phyloP scores from a whole-genome alignment of 2,329 filamentous ascomycete species.

The Xylaria polymorpha region DNA sequence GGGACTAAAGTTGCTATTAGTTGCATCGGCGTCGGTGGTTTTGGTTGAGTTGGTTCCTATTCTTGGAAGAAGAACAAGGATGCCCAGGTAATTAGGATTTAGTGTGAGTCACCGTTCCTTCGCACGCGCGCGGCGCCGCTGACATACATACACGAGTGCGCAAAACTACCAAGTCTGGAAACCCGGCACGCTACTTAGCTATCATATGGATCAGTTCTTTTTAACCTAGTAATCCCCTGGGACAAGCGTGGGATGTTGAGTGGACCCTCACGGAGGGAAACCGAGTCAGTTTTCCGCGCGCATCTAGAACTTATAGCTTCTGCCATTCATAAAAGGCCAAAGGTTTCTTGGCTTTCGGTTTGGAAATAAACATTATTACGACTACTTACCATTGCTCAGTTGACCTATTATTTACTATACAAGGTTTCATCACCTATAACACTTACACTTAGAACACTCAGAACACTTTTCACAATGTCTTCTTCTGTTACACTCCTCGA shows the following conservation, averaged over 20 bases:
- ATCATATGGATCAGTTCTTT: not conserved
- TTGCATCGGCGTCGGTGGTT: too few relatives aligned
- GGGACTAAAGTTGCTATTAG: too few relatives aligned
- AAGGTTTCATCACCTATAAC: too few relatives aligned
- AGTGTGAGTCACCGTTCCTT: not conserved
- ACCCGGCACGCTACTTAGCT: not conserved
- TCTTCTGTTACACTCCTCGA: conserved; percentile 18
- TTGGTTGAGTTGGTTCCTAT: too few relatives aligned
- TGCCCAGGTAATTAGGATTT: too few relatives aligned
- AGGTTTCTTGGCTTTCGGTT: not conserved
- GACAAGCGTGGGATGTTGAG: not conserved
- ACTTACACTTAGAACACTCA: too few relatives aligned
- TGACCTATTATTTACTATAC: not conserved
- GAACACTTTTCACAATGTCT: conserved; percentile 10
- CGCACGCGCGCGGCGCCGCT: not conserved
- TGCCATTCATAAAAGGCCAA: not conserved
- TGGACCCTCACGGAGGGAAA: not conserved
- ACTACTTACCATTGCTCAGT: not conserved
- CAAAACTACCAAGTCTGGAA: not conserved
- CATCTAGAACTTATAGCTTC: not conserved
- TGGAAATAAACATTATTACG: not conserved
- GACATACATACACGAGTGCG: not conserved
- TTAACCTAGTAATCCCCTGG: not conserved
- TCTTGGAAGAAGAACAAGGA: too few relatives aligned
- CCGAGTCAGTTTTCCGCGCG: not conserved